Evolutionary conservation across 352 stramenopile genomes (phyloP), one percentile per base, ranked within the genome.

Genomic region (Pythium volutum): DNA sequence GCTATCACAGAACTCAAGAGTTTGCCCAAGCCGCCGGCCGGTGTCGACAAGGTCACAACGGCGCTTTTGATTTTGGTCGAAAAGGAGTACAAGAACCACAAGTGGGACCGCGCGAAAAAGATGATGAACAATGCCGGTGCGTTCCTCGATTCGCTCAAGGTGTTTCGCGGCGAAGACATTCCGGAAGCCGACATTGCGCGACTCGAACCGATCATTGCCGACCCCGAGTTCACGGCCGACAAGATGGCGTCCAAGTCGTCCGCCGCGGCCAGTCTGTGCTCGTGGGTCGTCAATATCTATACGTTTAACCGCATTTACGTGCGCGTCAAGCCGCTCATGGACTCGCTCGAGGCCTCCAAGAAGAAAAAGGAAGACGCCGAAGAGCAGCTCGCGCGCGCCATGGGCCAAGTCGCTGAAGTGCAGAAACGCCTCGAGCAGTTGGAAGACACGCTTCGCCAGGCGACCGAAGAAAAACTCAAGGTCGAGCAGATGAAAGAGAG

Each of bases 1-100:
- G 96, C 97, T 41, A 96, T 99, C 61, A 98, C 91, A 1, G 96
- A 99, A 76, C 82, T 99, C 1, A 99, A 99, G 82, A 97, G 86
- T 83, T 66, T 99, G 22, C 78, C 84, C 0, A 99, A 99, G 65
- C 96, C 97, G 4, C 97, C 97, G 4, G 84, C 90, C 4, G 95
- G 93, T 50, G 96, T 98, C 10, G 97, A 99, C 33, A 97, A 97
- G 52, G 90, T 97, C 7, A 97, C 91, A 0, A 84, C 85, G 7
- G 88, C 87, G 0, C 74, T 97, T 26, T 67, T 98, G 1, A 97
- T 98, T 67, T 88, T 98, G 73, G 42, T 98, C 22, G 97, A 97
- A 71, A 84, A 91, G 41, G 91, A 97, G 67, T 97, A 91, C 27
- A 95, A 95, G 55, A 96, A 97, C 63, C 95, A 98, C 50, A 91